Base-by-base conservation (phyloP, 345 rosid species). In the Gynandropsis gynandra region DNA sequence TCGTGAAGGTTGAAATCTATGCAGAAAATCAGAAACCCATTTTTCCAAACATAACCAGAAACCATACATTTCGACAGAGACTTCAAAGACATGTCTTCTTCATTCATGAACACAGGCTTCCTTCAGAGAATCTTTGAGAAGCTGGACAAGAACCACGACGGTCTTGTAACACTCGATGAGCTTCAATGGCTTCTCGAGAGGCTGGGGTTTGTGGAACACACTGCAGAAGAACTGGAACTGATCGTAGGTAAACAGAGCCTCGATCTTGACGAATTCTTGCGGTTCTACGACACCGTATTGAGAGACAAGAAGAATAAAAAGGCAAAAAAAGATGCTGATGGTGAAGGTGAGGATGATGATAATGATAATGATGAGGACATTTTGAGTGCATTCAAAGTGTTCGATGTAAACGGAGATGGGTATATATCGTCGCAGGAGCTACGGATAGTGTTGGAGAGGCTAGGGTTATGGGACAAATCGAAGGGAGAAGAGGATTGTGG, bases 111-210 rank as follows among this genome's bases (percentile, higher is more conserved):
- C 59, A 38, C 48, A 35, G 50, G 29, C 24, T 87, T 85, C 52
- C 54, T 89, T 74, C 67, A 20, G 11, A 63, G 83, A 66, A 81
- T 83, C 27, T 89, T 89, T 71, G 61, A 71, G 39, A 65, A 63
- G 43, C 75, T 89, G 3, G 95, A 89, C 80, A 81, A 66, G 62
- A 81, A 83, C 70, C 68, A 75, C 6, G 95, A 89, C 18, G 87
- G 76, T 2, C 62, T 68, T 1, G 75, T 89, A 5, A 76, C 85
- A 38, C 47, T 81, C 3, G 88, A 69, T 50, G 97, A 89, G 72
- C 82, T 89, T 0, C 75, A 61, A 18, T 75, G 95, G 88, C 80
- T 81, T 47, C 80, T 89, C 1, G 78, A 75, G 27, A 59, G 71
- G 42, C 75, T 79, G 17, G 79, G 78, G 1, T 61, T 65, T 27